Conservation (phyloP, 768 basidiomycete genomes). For the Serendipita indica region DNA sequence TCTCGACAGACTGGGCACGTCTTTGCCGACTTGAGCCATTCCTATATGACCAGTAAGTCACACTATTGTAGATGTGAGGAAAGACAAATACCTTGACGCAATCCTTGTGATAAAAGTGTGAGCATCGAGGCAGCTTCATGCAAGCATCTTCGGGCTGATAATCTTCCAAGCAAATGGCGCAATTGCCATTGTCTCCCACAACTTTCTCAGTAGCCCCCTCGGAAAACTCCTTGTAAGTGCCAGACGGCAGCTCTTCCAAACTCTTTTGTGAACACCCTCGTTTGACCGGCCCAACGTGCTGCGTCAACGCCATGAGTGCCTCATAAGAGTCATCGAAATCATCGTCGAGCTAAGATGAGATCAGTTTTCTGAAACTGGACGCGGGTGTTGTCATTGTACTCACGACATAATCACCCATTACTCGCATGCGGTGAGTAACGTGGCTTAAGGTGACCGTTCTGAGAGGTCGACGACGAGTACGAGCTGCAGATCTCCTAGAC, state of each 20-base stretch:
- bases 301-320: not conserved
- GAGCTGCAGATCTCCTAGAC: too few relatives aligned
- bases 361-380: not conserved
- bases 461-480: not conserved
- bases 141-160: not conserved
- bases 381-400: not conserved
- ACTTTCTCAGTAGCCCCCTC: not conserved
- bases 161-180: not conserved
- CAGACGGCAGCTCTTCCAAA: not conserved
- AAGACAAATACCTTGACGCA: not conserved
- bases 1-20: not conserved
- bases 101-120: slow-evolving; percentile 1
- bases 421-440: not conserved
- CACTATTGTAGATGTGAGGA: not conserved
- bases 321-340: slow-evolving; percentile 5
- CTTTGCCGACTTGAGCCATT: slow-evolving; percentile 6
- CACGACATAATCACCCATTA: slow-evolving; percentile 2
- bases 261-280: not conserved
- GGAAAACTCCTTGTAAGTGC: not conserved
- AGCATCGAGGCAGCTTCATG: not conserved
- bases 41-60: not conserved
- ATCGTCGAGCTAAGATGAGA: not conserved
- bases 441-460: not conserved
- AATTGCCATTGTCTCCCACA: not conserved
- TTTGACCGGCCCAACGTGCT: not conserved